Evolutionary conservation across 257 asterid genomes (phyloP).

Genomic region (Petunia axillaris): DNA sequence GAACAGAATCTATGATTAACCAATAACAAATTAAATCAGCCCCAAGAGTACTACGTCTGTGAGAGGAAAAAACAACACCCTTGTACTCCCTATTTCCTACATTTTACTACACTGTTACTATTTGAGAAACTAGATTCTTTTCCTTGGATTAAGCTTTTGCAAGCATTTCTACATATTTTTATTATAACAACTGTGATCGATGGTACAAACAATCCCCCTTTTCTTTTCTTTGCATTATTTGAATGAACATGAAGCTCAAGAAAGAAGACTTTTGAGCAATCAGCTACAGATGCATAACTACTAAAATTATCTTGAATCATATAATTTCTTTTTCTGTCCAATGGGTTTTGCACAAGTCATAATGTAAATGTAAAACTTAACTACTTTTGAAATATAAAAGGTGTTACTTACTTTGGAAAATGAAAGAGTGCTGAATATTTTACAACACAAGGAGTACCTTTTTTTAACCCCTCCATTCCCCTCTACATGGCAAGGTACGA

Average conservation of each 20-base stretch:
- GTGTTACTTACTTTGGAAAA: neutral
- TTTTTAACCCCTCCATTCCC: no score
- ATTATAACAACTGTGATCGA: neutral
- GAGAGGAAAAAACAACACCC: neutral
- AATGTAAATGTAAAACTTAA: neutral
- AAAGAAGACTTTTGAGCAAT: neutral
- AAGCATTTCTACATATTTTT: neutral
- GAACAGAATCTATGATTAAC: neutral
- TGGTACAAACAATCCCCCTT: neutral
- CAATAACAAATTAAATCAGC: neutral
- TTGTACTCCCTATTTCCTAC: neutral
- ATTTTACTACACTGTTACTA: neutral
- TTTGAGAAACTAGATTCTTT: neutral
- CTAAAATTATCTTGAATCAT: neutral
- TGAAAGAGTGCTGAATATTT: no score
- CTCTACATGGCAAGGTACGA: no score
- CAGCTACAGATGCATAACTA: neutral
- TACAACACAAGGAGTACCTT: no score
- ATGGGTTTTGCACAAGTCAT: neutral
- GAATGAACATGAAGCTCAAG: neutral
- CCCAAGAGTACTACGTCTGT: neutral
- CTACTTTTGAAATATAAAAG: neutral
- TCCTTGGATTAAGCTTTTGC: neutral
- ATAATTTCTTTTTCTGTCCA: neutral
- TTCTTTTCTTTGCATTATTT: neutral